Conservation (phyloP, 192 early-diverging fungal genomes). For the Coemansia sp. region DNA sequence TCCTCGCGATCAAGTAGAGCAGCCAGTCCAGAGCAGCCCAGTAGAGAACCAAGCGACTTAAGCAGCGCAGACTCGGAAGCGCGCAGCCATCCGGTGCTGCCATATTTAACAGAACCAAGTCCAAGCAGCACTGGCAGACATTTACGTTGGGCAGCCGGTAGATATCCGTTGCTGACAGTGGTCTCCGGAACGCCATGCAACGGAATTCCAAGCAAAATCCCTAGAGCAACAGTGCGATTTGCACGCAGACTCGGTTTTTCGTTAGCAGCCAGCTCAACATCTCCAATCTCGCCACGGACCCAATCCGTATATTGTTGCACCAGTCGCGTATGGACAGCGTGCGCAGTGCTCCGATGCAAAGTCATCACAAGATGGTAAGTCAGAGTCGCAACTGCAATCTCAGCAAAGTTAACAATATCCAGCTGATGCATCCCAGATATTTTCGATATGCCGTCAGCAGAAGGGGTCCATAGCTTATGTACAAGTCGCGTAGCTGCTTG, state of each 20-base stretch:
- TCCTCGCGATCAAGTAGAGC: not conserved
- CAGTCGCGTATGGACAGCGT: slow-evolving; percentile 16
- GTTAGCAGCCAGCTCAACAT: slow-evolving; percentile 13
- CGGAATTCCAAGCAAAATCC: slow-evolving; percentile 34
- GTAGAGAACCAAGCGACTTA: slow-evolving; percentile 12
- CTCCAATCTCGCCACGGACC: slow-evolving; percentile 10
- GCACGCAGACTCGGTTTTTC: slow-evolving; percentile 22
- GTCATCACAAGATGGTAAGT: slow-evolving; percentile 35
- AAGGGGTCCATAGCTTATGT: slow-evolving; percentile 7
- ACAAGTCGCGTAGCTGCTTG: slow-evolving; percentile 24
- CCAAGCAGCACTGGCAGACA: slow-evolving; percentile 22
- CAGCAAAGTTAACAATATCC: slow-evolving; percentile 13
- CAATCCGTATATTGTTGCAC: slow-evolving; percentile 15
- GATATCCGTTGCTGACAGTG: slow-evolving; percentile 26
- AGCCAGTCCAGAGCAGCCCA: slow-evolving; percentile 27
- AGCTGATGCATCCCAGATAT: not conserved
- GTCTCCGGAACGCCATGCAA: slow-evolving; percentile 44
- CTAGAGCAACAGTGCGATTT: slow-evolving; percentile 24
- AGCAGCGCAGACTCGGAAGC: slow-evolving; percentile 18
- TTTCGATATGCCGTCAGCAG: not conserved
- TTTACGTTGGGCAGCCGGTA: slow-evolving; percentile 26
- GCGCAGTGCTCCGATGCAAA: slow-evolving; percentile 8
- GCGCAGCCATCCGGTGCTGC: slow-evolving; percentile 38
- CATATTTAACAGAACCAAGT: slow-evolving; percentile 33
- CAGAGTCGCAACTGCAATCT: slow-evolving; percentile 26